Percentiles rank a stretch among this genome's conserved stretches.
These are phyloP conservation scores for Sarcodon sp. DNA, from an alignment of 768 basidiomycete genomes.

Conservation along the genomic window DNA sequence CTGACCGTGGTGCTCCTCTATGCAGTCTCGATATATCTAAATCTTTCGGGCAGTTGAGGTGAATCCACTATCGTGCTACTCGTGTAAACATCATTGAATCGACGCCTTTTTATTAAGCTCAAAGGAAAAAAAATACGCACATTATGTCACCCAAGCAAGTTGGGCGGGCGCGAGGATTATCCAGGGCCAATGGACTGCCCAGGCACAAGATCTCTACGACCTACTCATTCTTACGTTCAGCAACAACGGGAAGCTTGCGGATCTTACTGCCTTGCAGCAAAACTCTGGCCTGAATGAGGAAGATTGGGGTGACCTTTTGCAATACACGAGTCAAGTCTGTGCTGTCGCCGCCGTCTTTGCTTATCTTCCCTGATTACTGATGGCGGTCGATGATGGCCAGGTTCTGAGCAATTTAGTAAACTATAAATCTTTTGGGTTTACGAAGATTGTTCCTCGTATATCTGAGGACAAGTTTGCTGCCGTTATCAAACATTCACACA, in stretches of 20 bases:
- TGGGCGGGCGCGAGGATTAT: constrained; percentile 84
- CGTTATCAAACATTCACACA: constrained; percentile 48
- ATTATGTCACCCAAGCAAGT: constrained; percentile 55
- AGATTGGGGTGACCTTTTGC: constrained; percentile 60
- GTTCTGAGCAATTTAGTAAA: constrained; percentile 56
- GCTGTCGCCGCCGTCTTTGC: background rate
- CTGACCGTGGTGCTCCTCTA: constrained; percentile 66
- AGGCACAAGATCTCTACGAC: constrained; percentile 57
- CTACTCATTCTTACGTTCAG: constrained; percentile 61
- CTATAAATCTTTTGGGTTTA: constrained; percentile 74
- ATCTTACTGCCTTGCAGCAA: constrained; percentile 39
- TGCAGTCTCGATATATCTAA: constrained; percentile 58
- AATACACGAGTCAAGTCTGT: constrained; percentile 61
- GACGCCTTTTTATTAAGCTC: constrained; percentile 25
- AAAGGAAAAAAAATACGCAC: constrained; percentile 70
- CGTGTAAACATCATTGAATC: background rate
- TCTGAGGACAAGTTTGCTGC: constrained; percentile 45
- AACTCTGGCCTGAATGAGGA: constrained; percentile 38
- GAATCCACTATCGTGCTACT: constrained; percentile 1
- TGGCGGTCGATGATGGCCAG: constrained; percentile 8
- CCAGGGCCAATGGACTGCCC: constrained; percentile 72
- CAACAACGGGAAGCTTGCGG: constrained; percentile 39
- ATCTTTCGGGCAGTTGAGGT: constrained; percentile 63
- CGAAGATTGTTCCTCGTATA: constrained; percentile 74
- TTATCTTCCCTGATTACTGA: too few relatives aligned